Conservation (phyloP, 129 eudicot genomes). For the Logfia minima region DNA sequence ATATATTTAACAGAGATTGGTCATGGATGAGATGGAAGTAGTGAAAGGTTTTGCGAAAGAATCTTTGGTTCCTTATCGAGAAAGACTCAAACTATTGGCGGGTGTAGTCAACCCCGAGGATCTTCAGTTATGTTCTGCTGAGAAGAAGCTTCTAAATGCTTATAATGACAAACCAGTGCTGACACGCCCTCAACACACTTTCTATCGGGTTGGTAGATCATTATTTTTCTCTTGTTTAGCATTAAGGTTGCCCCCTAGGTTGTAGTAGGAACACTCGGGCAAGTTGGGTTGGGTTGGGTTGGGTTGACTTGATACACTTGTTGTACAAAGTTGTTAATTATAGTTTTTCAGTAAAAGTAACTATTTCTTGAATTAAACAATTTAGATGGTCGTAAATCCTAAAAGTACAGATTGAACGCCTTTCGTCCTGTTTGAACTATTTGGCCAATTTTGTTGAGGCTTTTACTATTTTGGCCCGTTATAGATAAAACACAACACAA, state of each 20-base stretch:
- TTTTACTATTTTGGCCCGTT: no score
- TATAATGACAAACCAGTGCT: slow-evolving; percentile 82
- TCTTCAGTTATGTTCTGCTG: slow-evolving; percentile 71
- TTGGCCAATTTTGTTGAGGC: not conserved
- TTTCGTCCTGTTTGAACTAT: not conserved
- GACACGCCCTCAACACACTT: slow-evolving; percentile 85
- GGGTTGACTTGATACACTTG: not conserved
- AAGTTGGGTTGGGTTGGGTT: no score
- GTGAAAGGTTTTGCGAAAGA: slow-evolving; percentile 69
- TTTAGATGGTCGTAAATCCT: no score
- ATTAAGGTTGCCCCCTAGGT: no score
- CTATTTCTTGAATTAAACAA: not conserved
- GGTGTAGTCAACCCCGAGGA: slow-evolving; percentile 85
- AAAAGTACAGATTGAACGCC: not conserved
- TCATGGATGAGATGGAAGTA: slow-evolving; percentile 64
- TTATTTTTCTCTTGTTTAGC: not conserved
- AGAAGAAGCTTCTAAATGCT: slow-evolving; percentile 69
- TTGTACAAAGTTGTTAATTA: not conserved
- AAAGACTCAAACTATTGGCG: slow-evolving; percentile 75
- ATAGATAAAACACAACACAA: no score
- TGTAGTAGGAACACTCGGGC: no score
- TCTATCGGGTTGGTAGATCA: slow-evolving; percentile 49
- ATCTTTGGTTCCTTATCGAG: slow-evolving; percentile 72
- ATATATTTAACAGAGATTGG: slow-evolving; percentile 45
- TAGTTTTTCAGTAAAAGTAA: no score